These are phyloP conservation scores for Santalum album DNA, from an alignment of 164 flowering plant species.

Conservation along the genomic window DNA sequence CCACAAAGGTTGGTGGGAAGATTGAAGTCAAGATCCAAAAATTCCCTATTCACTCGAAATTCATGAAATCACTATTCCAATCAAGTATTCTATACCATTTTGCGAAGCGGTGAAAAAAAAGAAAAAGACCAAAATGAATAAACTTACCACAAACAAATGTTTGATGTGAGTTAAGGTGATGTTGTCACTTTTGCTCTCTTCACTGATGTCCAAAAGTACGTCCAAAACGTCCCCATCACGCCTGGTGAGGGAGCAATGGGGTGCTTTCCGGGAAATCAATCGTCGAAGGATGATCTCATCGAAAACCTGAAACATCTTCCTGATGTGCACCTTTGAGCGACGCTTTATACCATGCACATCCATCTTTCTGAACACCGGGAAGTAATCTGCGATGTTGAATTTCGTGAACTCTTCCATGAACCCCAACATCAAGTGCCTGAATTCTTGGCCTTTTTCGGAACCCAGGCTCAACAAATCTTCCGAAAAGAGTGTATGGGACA, in stretches of 20 bases:
- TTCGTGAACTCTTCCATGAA: slow-evolving; percentile 13
- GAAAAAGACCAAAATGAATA: too few species aligned
- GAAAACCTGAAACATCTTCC: neutral
- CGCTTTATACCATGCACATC: slow-evolving; percentile 14
- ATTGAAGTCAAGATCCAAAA: too few species aligned
- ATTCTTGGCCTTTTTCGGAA: slow-evolving; percentile 11
- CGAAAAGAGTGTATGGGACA: slow-evolving; percentile 19
- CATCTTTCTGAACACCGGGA: slow-evolving; percentile 9
- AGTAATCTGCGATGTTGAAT: slow-evolving; percentile 16
- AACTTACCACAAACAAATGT: too few species aligned
- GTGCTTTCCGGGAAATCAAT: neutral
- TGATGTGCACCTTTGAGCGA: neutral
- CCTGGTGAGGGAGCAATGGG: neutral
- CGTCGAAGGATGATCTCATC: slow-evolving; percentile 15
- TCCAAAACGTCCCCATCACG: slow-evolving; percentile 6
- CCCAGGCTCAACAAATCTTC: slow-evolving; percentile 11
- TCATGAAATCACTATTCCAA: too few species aligned
- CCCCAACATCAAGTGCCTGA: slow-evolving; percentile 12
- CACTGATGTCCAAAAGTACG: slow-evolving; percentile 1
- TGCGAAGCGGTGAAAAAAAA: too few species aligned
- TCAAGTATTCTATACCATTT: too few species aligned
- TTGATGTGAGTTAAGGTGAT: neutral
- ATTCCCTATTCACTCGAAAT: too few species aligned
- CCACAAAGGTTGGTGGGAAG: too few species aligned
- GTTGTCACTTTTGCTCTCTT: neutral